phyloP scores from a whole-genome alignment of 345 rosid species.

The Triadica sebifera region DNA sequence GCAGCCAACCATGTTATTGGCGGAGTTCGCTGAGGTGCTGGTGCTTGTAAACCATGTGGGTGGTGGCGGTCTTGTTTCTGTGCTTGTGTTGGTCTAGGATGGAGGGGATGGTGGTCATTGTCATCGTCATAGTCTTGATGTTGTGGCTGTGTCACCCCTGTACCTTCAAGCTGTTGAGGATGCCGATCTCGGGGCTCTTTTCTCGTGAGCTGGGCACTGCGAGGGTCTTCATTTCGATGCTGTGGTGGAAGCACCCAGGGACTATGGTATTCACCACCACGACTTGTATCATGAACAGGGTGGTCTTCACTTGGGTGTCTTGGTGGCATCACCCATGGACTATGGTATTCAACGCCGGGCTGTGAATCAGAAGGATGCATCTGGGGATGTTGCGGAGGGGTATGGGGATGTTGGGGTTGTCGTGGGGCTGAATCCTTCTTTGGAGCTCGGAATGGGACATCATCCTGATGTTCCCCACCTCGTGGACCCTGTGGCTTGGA shows the following conservation, averaged over 20 bases:
- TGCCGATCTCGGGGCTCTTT: background rate
- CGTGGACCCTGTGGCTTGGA: constrained; percentile 10
- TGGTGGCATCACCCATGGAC: background rate
- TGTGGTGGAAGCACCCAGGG: constrained; percentile 1
- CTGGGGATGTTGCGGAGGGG: too few relatives aligned
- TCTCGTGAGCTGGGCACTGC: background rate
- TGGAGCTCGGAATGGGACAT: background rate
- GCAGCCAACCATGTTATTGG: constrained; percentile 45
- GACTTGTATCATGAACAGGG: background rate
- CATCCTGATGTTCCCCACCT: background rate
- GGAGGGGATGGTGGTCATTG: constrained; percentile 2
- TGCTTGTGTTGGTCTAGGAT: constrained; percentile 10
- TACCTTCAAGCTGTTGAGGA: background rate
- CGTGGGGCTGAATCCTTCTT: background rate
- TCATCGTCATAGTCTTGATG: background rate
- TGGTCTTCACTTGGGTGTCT: background rate
- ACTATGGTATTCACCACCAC: constrained; percentile 3
- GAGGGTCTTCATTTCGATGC: background rate
- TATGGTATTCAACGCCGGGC: background rate
- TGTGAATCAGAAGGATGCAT: background rate
- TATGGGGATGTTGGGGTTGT: too few relatives aligned
- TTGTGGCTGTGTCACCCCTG: background rate
- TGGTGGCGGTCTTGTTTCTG: constrained; percentile 9
- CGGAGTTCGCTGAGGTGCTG: constrained; percentile 33
- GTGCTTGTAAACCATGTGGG: constrained; percentile 16